Percentiles rank a stretch among this genome's conserved stretches.
Conservation (phyloP, 176 grass and related monocot genomes). For the Aegilops speltoides region DNA sequence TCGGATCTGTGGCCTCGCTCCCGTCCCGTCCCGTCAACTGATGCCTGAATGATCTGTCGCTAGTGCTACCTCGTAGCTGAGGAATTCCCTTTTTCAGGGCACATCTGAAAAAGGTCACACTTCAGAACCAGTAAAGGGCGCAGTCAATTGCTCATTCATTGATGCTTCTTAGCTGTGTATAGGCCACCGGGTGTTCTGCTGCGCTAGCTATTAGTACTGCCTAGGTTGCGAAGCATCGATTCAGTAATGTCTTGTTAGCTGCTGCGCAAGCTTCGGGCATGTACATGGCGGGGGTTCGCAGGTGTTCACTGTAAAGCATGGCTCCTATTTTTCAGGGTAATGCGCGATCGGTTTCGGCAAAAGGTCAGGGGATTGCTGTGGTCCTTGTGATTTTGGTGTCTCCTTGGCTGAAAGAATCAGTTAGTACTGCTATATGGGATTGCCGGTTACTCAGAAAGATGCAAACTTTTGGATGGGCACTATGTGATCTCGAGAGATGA, state of each 20-base stretch:
- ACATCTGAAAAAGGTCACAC: too few species aligned
- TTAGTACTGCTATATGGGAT: not conserved
- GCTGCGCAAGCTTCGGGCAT: not conserved
- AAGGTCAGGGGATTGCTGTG: not conserved
- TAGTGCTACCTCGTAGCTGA: not conserved
- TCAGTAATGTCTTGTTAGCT: not conserved
- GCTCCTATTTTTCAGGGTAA: not conserved
- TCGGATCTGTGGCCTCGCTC: constrained; percentile 32
- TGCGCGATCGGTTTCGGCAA: not conserved
- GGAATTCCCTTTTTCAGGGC: not conserved
- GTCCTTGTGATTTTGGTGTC: not conserved
- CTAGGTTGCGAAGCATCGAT: constrained; percentile 25
- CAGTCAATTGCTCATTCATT: too few species aligned
- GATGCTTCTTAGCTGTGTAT: not conserved
- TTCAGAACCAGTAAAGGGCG: too few species aligned
- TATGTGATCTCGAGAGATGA: not conserved
- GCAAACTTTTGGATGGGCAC: not conserved
- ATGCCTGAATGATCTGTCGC: not conserved
- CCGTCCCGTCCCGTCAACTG: not conserved
- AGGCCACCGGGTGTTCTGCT: not conserved
- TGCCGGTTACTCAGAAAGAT: not conserved
- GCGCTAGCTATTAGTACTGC: not conserved
- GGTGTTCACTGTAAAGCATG: not conserved
- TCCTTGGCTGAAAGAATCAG: not conserved
- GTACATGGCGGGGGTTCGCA: not conserved